Evolutionary conservation across 164 flowering plant species (phyloP).

Genomic region (Piper longum): DNA sequence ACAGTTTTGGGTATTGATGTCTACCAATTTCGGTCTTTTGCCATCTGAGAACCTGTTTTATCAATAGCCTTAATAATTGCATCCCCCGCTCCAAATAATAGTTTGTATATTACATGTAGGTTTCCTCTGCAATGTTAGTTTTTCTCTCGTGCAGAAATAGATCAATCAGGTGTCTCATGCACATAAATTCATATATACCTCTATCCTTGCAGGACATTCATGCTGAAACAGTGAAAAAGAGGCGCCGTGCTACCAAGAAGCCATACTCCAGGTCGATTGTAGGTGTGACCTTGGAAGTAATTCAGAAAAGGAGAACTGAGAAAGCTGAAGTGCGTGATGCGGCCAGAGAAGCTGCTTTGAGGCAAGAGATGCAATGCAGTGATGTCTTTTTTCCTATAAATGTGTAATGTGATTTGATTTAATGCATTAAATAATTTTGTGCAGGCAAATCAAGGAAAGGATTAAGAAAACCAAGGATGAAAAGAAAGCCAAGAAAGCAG

Average conservation of each 20-base stretch:
- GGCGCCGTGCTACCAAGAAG: slow-evolving; percentile 36
- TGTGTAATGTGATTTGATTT: not conserved
- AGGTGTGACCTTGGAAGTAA: slow-evolving; percentile 39
- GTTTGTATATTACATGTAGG: too few relatives aligned
- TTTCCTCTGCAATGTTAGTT: too few relatives aligned
- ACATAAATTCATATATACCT: too few relatives aligned
- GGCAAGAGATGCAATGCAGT: slow-evolving; percentile 8
- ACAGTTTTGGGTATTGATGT: too few relatives aligned
- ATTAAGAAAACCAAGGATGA: slow-evolving; percentile 43
- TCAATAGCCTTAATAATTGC: too few relatives aligned
- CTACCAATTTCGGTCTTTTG: too few relatives aligned
- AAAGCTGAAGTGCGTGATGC: slow-evolving; percentile 42
- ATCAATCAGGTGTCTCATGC: too few relatives aligned
- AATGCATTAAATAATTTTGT: not conserved
- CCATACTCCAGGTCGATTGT: slow-evolving; percentile 41
- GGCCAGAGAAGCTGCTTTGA: slow-evolving; percentile 36
- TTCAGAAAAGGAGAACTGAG: slow-evolving; percentile 37
- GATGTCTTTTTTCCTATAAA: not conserved
- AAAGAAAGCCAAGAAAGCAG: slow-evolving; percentile 43
- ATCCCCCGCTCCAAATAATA: too few relatives aligned
- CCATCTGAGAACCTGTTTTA: too few relatives aligned
- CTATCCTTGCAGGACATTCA: slow-evolving; percentile 22
- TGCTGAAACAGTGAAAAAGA: slow-evolving; percentile 33
- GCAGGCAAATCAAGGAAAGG: slow-evolving; percentile 39
- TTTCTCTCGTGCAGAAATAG: too few relatives aligned